Conservation (phyloP, 164 flowering plant genomes). For the Vitis vinifera region ASM3070453v1 NC_081822.1:11562501-11563000, state of each 20-base stretch:
- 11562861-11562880: constrained; percentile 53
- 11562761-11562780: constrained; percentile 56
- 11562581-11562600: neutral
- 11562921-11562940: constrained; percentile 79
- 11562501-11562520: too few species aligned
- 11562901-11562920: constrained; percentile 74
- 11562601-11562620: neutral
- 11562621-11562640: neutral
- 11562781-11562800: constrained; percentile 15
- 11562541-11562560: too few species aligned
- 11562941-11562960: constrained; percentile 93
- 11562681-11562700: constrained; percentile 88
- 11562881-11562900: constrained; percentile 53
- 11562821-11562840: neutral
- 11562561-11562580: too few species aligned
- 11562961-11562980: neutral
- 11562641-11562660: neutral
- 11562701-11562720: constrained; percentile 86
- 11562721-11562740: constrained; percentile 96
- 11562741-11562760: constrained; percentile 90
- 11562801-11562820: neutral
- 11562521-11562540: too few species aligned
- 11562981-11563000: neutral
- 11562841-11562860: constrained; percentile 74
- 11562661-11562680: constrained; percentile 72